Percentiles rank a stretch among this genome's conserved stretches.
Evolutionary conservation across 2,329 filamentous ascomycete genomes (phyloP).

Genomic region (Penicillium verrucosum): DNA sequence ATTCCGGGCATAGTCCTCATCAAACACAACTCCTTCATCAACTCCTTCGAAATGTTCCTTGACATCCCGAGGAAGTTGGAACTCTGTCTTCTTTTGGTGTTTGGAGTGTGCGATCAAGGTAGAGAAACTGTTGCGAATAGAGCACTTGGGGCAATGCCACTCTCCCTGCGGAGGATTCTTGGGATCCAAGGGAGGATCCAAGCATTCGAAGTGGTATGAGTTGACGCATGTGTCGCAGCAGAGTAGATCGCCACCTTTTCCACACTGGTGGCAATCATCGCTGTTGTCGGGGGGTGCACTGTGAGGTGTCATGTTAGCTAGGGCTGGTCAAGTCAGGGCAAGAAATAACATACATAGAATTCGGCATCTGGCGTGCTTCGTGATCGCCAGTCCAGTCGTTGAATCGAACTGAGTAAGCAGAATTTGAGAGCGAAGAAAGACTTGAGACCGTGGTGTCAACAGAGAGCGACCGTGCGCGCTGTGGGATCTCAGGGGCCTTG

Average conservation of each 20-base stretch:
- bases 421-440: conserved; percentile 14
- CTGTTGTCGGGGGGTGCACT: conserved; percentile 63
- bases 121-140: conserved; percentile 58
- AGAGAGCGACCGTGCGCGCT: conserved; percentile 14
- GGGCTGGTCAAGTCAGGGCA: background rate
- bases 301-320: conserved; percentile 16
- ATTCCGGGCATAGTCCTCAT: conserved; percentile 34
- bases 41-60: conserved; percentile 79
- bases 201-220: conserved; percentile 85
- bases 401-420: conserved; percentile 13
- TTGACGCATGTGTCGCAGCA: conserved; percentile 91
- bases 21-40: conserved; percentile 74
- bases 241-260: conserved; percentile 76
- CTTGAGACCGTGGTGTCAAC: conserved; percentile 15
- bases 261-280: conserved; percentile 84
- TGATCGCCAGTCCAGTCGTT: conserved; percentile 14
- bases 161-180: conserved; percentile 63
- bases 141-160: conserved; percentile 74
- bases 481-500: background rate
- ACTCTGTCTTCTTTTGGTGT: conserved; percentile 67
- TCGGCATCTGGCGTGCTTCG: conserved; percentile 14
- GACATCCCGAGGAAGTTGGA: conserved; percentile 66
- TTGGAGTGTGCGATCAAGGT: conserved; percentile 63
- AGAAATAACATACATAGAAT: conserved; percentile 18
- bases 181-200: conserved; percentile 72